Evolutionary conservation across 2,329 filamentous ascomycete species (phyloP).

Genomic region (Berkeleyomyces basicola): DNA sequence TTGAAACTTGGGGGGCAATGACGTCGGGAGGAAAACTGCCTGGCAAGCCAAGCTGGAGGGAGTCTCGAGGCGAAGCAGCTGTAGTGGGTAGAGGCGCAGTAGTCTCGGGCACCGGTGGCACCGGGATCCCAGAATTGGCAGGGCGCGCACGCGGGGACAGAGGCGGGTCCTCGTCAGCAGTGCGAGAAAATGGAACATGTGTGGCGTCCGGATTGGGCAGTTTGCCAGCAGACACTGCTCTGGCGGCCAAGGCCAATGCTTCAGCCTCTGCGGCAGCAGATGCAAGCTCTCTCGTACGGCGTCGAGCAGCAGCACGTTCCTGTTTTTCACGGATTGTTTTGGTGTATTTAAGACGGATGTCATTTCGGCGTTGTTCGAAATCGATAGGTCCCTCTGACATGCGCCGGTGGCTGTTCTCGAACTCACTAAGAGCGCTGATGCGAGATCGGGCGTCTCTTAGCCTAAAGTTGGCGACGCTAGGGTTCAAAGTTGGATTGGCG

Average conservation of each 20-base stretch:
- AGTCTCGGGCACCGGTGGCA: background rate
- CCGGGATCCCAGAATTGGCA: background rate
- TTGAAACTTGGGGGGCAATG: conserved; percentile 15
- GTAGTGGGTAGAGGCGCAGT: background rate
- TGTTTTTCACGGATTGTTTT: conserved; percentile 54
- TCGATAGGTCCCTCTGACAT: conserved; percentile 59
- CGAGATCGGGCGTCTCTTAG: conserved; percentile 40
- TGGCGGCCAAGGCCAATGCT: conserved; percentile 22
- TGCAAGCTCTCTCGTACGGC: conserved; percentile 34
- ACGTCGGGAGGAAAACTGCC: conserved; percentile 38
- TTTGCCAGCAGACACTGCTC: conserved; percentile 21
- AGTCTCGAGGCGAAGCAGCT: conserved; percentile 5
- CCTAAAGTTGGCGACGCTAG: conserved; percentile 47
- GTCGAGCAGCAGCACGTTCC: conserved; percentile 34
- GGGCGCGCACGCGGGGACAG: background rate
- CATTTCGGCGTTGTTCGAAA: conserved; percentile 65
- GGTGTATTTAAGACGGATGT: conserved; percentile 71
- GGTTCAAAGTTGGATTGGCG: background rate
- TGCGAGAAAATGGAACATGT: background rate
- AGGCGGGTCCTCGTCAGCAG: background rate
- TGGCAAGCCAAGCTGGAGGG: conserved; percentile 29
- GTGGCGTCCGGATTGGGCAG: background rate
- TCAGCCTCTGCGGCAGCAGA: conserved; percentile 11
- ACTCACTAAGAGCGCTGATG: conserved; percentile 1
- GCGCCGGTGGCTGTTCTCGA: conserved; percentile 26